Evolutionary conservation across 2,329 filamentous ascomycete genomes (phyloP).

Genomic region (Xylariomycetidae sp.): DNA sequence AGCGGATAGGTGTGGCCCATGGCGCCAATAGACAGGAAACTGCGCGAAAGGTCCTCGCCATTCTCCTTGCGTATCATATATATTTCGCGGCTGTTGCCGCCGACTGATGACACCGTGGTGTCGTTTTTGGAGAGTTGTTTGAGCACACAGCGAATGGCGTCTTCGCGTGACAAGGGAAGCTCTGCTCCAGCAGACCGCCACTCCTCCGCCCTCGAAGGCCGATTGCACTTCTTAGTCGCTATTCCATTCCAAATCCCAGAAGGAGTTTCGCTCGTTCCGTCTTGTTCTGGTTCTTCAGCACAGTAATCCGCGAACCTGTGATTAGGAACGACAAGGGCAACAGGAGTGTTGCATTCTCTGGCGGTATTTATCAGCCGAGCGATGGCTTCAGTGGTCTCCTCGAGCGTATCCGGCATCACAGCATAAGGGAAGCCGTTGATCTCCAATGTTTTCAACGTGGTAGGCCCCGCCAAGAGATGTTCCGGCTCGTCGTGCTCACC

Average conservation of each 20-base stretch:
- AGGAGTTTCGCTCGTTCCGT: neutral
- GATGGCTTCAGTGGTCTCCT: neutral
- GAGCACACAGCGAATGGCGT: conserved; percentile 1
- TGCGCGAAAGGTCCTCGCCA: neutral
- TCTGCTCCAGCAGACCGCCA: neutral
- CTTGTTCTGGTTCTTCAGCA: neutral
- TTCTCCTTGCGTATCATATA: conserved; percentile 5
- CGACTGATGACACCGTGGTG: conserved; percentile 2
- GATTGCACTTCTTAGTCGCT: neutral
- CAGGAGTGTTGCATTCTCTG: neutral
- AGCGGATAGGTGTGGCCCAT: conserved; percentile 3
- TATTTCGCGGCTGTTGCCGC: conserved; percentile 4
- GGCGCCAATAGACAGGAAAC: conserved; percentile 1
- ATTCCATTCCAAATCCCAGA: no score
- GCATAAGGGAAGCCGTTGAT: conserved; percentile 3
- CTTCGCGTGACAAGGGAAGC: conserved; percentile 1
- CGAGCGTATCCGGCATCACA: conserved; percentile 2
- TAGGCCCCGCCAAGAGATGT: conserved; percentile 2
- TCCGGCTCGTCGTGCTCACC: conserved; percentile 5
- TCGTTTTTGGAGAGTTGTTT: conserved; percentile 1
- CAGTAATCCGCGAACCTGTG: conserved; percentile 1
- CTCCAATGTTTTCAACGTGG: conserved; percentile 1
- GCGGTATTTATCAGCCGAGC: conserved; percentile 1
- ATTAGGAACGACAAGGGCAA: conserved; percentile 1
- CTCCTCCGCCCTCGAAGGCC: neutral